Evolutionary conservation across 192 early-diverging fungal species (phyloP), one percentile per base, ranked within the genome.

Genomic region (Rhizophagus sp.): DNA sequence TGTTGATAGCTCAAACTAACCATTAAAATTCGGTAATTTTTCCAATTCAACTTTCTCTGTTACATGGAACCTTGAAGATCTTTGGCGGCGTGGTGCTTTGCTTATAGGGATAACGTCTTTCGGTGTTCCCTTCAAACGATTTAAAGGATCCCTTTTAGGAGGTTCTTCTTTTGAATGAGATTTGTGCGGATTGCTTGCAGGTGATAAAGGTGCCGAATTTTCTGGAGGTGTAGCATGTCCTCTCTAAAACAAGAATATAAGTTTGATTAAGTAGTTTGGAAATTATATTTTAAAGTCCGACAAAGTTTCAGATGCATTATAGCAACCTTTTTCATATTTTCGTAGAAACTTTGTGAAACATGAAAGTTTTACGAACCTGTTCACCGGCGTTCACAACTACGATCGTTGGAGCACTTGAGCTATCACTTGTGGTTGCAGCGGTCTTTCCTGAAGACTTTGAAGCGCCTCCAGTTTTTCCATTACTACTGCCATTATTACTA

Each of bases 51-150:
- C 92, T 39, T 88, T 86, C 79, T 95, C 94, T 8, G 90, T 91
- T 3, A 95, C 92, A 87, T 95, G 91, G 81, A 97, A 97, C 52
- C 95, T 87, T 33, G 95, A 97, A 2, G 95, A 96, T 80, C 92
- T 84, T 81, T 97, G 95, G 50, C 95, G 90, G 49, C 92, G 83
- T 41, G 95, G 95, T 27, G 88, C 87, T 88, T 95, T 95, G 84
- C 90, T 91, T 78, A 93, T 87, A 50, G 92, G 92, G 71, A 94
- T 93, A 13, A 89, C 87, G 84, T 97, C 89, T 79, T 90, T 91
- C 4, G 89, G 88, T 19, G 87, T 83, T 15, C 81, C 82, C 73
- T 90, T 87, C 73, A 89, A 82, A 74, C 88, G 79, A 73, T 87
- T 84, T 50, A 89, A 78, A 19, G 86, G 85, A 34, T 82, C 85